Evolutionary conservation across 192 early-diverging fungal genomes (phyloP).

Genomic region (Coemansia asiatica): DNA sequence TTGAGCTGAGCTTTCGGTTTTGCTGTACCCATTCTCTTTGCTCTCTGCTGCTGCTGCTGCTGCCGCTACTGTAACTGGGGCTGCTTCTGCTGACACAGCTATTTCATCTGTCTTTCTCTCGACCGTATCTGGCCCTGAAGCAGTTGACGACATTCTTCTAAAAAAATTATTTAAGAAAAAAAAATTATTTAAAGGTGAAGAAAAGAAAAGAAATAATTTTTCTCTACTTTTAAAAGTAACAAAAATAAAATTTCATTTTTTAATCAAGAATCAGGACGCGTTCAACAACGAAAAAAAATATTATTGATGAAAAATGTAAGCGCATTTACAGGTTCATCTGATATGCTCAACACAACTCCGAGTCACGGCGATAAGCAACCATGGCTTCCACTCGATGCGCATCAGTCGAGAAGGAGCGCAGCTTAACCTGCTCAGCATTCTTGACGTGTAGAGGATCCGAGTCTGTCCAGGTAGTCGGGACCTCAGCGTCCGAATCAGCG

Average conservation of each 20-base stretch:
- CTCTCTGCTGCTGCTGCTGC: background rate
- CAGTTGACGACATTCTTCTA: too few species aligned
- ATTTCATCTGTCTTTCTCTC: background rate
- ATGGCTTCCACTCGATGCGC: slow-evolving; percentile 82
- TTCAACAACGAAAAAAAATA: background rate
- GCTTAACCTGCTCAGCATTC: slow-evolving; percentile 80
- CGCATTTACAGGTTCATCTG: background rate
- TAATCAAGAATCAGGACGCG: background rate
- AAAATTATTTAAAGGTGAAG: background rate
- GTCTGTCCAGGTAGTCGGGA: slow-evolving; percentile 85
- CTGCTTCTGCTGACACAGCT: too few species aligned
- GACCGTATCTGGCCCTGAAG: too few species aligned
- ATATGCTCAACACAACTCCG: slow-evolving; percentile 51
- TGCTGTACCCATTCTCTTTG: background rate
- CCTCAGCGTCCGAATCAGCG: slow-evolving; percentile 81
- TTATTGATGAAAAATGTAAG: too few species aligned
- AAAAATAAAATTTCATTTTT: slow-evolving; percentile 1
- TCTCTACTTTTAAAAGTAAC: too few species aligned
- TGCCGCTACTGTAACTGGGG: background rate
- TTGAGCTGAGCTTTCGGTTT: too few species aligned
- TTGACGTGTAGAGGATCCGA: slow-evolving; percentile 75
- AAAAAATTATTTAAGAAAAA: background rate
- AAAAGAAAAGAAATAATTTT: background rate
- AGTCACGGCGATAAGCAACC: slow-evolving; percentile 77
- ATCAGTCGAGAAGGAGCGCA: slow-evolving; percentile 82